A percentile compares a stretch with the other conserved stretches of the same genome.
phyloP scores from a whole-genome alignment of 1,139 yeast genomes.

The Hyphopichia burtonii region DNA sequence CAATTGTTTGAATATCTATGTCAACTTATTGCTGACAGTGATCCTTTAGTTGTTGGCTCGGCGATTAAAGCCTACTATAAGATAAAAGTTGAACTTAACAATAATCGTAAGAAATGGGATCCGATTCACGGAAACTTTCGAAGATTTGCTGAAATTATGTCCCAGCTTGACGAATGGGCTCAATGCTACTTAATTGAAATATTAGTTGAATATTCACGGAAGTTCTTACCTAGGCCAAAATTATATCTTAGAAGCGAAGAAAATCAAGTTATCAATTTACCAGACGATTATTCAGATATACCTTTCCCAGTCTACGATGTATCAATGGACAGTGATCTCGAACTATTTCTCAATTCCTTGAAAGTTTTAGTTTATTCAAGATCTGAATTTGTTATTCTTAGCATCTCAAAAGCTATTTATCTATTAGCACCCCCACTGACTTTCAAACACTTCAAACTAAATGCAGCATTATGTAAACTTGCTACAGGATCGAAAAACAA shows the following conservation, averaged over 20 bases:
- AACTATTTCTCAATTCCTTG: constrained; percentile 49
- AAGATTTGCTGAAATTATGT: constrained; percentile 54
- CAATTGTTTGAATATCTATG: constrained; percentile 52
- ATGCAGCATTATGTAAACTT: constrained; percentile 48
- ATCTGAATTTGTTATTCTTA: constrained; percentile 64
- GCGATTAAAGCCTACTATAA: constrained; percentile 60
- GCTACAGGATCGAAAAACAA: constrained; percentile 26
- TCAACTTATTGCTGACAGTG: constrained; percentile 61
- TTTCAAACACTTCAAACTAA: constrained; percentile 48
- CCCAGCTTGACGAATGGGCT: constrained; percentile 74
- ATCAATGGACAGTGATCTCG: constrained; percentile 54
- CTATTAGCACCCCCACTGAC: constrained; percentile 54
- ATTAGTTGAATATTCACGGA: constrained; percentile 64
- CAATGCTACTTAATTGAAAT: constrained; percentile 61
- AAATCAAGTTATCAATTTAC: constrained; percentile 33
- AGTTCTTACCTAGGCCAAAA: constrained; percentile 56
- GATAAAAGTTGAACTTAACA: constrained; percentile 27
- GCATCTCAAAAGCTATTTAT: constrained; percentile 54
- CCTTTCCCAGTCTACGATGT: constrained; percentile 36
- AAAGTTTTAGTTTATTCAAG: constrained; percentile 45
- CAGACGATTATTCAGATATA: constrained; percentile 31
- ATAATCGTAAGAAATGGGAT: constrained; percentile 50
- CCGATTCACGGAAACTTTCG: constrained; percentile 72
- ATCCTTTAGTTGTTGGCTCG: constrained; percentile 65
- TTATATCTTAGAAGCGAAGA: constrained; percentile 24